These are phyloP conservation scores for Theobroma cacao DNA, from an alignment of 345 rosid genomes.

Conservation along the genomic window DNA sequence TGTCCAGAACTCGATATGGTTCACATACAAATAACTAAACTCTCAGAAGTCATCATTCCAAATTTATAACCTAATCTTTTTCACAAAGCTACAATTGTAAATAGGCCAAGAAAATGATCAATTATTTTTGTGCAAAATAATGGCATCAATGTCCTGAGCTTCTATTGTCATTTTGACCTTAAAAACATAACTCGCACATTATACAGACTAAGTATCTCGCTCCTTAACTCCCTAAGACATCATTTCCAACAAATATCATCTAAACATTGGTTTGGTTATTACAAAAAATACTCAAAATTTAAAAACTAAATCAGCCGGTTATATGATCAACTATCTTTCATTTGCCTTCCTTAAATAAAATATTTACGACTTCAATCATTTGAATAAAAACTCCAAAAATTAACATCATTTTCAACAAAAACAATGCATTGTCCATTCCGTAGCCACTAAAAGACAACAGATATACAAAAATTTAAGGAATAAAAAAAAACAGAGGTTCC, in stretches of 20 bases:
- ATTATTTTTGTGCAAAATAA: not conserved
- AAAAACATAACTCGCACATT: not conserved
- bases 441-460: not conserved
- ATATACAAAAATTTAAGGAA: too few species aligned
- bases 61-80: not conserved
- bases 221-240: not conserved
- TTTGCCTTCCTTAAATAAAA: not conserved
- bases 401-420: not conserved
- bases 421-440: not conserved
- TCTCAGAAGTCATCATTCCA: not conserved
- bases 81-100: not conserved
- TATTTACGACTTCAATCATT: conserved; percentile 1
- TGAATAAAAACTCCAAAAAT: not conserved
- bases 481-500: too few species aligned
- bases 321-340: not conserved
- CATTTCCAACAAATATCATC: not conserved
- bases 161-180: not conserved
- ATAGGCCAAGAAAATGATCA: not conserved
- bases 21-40: not conserved
- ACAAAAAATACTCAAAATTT: not conserved
- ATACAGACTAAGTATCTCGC: not conserved
- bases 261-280: not conserved
- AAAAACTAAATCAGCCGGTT: not conserved
- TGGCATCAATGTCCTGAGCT: not conserved
- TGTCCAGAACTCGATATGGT: not conserved